Base-by-base conservation (phyloP, 2,329 filamentous ascomycete species). In the Hymenoscyphus fraxineus region DNA sequence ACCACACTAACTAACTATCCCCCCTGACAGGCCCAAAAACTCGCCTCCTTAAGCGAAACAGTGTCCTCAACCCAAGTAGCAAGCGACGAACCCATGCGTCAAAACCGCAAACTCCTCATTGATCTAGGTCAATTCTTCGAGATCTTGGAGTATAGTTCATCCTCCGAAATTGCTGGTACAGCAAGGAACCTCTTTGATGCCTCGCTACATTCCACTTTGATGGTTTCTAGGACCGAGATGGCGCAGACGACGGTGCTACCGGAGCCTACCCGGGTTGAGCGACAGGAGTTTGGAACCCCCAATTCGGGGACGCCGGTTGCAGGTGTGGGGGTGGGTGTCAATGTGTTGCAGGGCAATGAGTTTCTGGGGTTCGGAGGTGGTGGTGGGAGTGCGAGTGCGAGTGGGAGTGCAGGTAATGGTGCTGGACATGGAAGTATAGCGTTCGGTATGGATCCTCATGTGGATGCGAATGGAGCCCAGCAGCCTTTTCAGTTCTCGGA, bases 71-170 rank as follows among this genome's bases (percentile, higher is more conserved):
- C 79, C 1, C 80, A 80, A 62, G 76, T 76, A 47, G 76, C 69
- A 2, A 65, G 63, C 27, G 69, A 71, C 27, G 68, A 67, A 39
- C 66, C 69, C 9, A 70, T 68, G 1, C 70, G 70, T 12, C 76
- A 58, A 66, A 75, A 64, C 67, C 74, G 38, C 69, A 76, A 66
- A 75, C 73, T 80, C 7, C 72, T 80, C 1, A 80, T 81, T 44
- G 79, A 82, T 61, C 75, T 82, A 0, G 78, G 77, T 3, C 75
- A 78, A 27, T 81, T 82, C 68, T 82, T 80, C 77, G 79, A 81
- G 64, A 80, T 82, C 12, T 73, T 82, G 1, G 80, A 82, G 69
- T 80, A 80, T 61, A 78, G 78, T 0, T 79, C 77, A 9, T 77
- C 77, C 12, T 77, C 75, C 59, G 78, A 79, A 51, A 51, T 71